Base-by-base conservation (phyloP, 2,329 filamentous ascomycete genomes). In the Trichoderma sp. region DNA sequence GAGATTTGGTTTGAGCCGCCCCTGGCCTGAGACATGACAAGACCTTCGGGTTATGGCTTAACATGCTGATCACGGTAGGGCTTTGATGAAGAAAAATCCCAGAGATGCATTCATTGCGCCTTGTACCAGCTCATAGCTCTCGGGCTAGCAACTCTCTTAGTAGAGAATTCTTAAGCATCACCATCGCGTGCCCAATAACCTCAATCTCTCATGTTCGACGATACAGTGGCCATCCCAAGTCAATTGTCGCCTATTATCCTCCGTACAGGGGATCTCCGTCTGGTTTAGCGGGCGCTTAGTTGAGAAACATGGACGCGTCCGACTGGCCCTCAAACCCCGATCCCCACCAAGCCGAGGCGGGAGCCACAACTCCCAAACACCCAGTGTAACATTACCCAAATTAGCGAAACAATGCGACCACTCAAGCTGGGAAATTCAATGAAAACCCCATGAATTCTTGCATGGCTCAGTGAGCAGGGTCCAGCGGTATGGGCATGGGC, bases 361-460 rank as follows among this genome's bases (percentile, higher is more conserved):
- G 71, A 29, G 71, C 71, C 66, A 75, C 66, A 9, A 62, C 66
- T 71, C 74, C 69, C 59, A 75, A 75, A 75, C 66, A 50, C 12
- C 60, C 66, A 71, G 74, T 65, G 74, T 75, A 64, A 65, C 74
- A 75, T 75, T 27, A 71, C 59, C 27, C 45, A 29, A 35, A 29
- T 45, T 60, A 75, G 60, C 66, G 74, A 75, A 38, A 71, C 53
- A 60, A 60, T 64, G 74, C 62, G 56, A 41, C 74, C 16, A 65
- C 41, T 65, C 41, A 24, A 31, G 29, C 38, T 38, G 56, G 21
- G 56, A 45, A 71, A 16, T 45, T 29, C 18, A 65, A 65, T 14
- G 12, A 21, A 27, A 29, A 21, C 45, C 18, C 29, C 50, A 29
- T 29, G 60, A n/a, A 21, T 6, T 16, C n/a, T n/a, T n/a, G n/a